Conservation (phyloP, 495 filamentous ascomycete species). For the Bryoglossum gracile region DNA sequence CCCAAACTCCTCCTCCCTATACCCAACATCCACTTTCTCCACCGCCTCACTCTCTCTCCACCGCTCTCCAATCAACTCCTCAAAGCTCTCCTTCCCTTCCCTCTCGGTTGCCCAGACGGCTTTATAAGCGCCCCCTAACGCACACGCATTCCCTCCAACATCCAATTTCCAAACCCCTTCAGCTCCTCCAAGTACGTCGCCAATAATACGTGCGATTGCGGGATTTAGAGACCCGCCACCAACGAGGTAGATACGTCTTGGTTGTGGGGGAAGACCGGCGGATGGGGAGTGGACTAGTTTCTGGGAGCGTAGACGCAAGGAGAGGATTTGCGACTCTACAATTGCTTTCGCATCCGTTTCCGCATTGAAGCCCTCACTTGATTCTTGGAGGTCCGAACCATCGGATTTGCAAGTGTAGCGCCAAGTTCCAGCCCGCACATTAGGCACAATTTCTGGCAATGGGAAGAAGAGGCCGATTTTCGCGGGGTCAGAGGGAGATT, state of each 20-base stretch:
- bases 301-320: constrained; percentile 74
- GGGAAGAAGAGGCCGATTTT: constrained; percentile 91
- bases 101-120: constrained; percentile 86
- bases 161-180: constrained; percentile 91
- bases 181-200: constrained; percentile 76
- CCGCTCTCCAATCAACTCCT: constrained; percentile 69
- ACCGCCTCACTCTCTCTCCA: constrained; percentile 84
- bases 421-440: constrained; percentile 76
- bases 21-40: constrained; percentile 75
- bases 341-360: constrained; percentile 75
- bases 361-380: constrained; percentile 42
- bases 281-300: constrained; percentile 55
- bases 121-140: constrained; percentile 92
- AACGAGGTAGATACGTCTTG: constrained; percentile 84
- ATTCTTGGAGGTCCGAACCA: constrained; percentile 41
- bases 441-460: constrained; percentile 91
- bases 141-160: constrained; percentile 94
- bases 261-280: constrained; percentile 64
- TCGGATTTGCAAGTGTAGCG: constrained; percentile 59
- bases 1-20: constrained; percentile 63
- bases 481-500: constrained; percentile 45
- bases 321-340: constrained; percentile 88
- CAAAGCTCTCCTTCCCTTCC: constrained; percentile 64
- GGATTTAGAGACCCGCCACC: constrained; percentile 84
- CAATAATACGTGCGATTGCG: constrained; percentile 73